Percentiles rank a stretch among this genome's conserved stretches.
Conservation (phyloP, 2,329 filamentous ascomycete genomes). For the Chrysoporthe puriensis region DNA sequence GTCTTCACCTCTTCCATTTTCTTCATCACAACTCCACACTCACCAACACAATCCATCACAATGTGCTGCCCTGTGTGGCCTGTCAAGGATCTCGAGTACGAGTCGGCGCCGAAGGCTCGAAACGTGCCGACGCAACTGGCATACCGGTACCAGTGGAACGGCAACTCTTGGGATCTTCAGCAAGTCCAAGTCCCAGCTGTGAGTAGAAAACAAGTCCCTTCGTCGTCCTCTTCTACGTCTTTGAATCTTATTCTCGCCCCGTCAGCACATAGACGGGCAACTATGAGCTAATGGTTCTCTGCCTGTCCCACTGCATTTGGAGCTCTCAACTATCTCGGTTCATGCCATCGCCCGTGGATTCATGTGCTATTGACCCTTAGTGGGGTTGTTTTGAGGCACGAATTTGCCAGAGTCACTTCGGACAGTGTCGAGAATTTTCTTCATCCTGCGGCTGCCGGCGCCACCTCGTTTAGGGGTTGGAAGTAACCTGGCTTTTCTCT, state of each 20-base stretch:
- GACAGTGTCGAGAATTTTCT: not conserved
- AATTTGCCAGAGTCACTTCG: not conserved
- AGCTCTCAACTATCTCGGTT: not conserved
- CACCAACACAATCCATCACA: slow-evolving; percentile 22
- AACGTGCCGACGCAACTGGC: slow-evolving; percentile 26
- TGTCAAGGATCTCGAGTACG: slow-evolving; percentile 51
- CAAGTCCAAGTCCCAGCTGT: slow-evolving; percentile 38
- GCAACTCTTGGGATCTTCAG: slow-evolving; percentile 42
- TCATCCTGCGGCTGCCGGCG: not conserved
- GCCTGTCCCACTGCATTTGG: slow-evolving; percentile 7
- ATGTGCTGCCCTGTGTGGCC: slow-evolving; percentile 61
- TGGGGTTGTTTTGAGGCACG: not conserved
- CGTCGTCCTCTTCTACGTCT: not conserved
- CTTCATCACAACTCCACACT: not conserved
- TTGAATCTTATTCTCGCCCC: not conserved
- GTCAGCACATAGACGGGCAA: not conserved
- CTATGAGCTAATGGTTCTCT: not conserved
- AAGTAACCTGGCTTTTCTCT: not conserved
- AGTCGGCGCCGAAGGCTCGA: slow-evolving; percentile 44
- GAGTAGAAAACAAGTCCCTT: slow-evolving; percentile 33
- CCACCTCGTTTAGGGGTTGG: not conserved
- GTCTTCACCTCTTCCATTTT: no score
- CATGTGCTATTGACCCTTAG: not conserved
- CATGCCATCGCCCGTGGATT: no score
- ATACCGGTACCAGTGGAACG: slow-evolving; percentile 48